These are phyloP conservation scores for Amaranthus tricolor DNA, from an alignment of 179 eudicot species.

Conservation along the genomic window DNA sequence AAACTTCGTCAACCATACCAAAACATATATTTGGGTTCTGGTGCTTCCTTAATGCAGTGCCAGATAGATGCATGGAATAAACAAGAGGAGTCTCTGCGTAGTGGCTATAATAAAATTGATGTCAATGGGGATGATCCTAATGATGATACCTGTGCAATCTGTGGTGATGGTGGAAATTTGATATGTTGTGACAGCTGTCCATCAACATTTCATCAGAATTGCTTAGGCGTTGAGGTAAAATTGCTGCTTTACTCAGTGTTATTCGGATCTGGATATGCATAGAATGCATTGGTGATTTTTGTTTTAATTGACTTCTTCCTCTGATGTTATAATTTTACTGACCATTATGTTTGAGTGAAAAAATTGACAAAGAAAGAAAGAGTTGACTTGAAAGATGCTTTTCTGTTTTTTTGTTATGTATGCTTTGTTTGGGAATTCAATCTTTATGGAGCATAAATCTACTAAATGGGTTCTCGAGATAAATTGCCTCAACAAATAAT, in stretches of 20 bases:
- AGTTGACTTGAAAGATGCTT: background rate
- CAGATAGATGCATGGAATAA: slow-evolving; percentile 86
- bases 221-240: slow-evolving; percentile 74
- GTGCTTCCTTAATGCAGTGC: slow-evolving; percentile 79
- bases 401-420: background rate
- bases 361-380: background rate
- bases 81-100: slow-evolving; percentile 58
- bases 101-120: slow-evolving; percentile 58
- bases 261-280: background rate
- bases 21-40: slow-evolving; percentile 73
- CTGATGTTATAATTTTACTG: background rate
- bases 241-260: slow-evolving; percentile 3
- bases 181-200: slow-evolving; percentile 99
- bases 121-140: slow-evolving; percentile 87
- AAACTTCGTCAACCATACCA: slow-evolving; percentile 83
- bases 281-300: background rate
- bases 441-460: background rate
- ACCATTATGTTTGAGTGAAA: background rate
- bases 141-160: slow-evolving; percentile 92
- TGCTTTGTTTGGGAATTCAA: background rate
- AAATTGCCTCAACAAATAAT: background rate
- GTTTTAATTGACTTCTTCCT: background rate
- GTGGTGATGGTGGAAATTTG: slow-evolving; percentile 97
- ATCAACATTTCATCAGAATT: slow-evolving; percentile 89
- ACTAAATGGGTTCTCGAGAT: background rate